Conservation (phyloP, 169 alveolate genomes). For the Babesia caballi region DNA sequence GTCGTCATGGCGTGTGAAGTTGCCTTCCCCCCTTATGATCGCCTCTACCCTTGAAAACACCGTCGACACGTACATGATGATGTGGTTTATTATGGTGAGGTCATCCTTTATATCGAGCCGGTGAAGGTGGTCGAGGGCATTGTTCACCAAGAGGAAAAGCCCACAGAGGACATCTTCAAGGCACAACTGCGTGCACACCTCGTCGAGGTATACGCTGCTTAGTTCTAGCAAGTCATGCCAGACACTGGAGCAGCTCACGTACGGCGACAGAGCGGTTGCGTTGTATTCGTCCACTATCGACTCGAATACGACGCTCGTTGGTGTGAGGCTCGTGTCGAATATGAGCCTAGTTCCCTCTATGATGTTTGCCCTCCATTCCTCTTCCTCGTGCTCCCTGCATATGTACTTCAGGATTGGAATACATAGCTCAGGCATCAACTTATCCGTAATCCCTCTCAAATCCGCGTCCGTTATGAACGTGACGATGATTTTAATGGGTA, state of each 20-base stretch:
- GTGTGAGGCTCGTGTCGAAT: conserved; percentile 58
- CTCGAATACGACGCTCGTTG: conserved; percentile 47
- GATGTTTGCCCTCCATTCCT: conserved; percentile 56
- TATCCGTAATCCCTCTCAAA: conserved; percentile 40
- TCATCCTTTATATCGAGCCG: conserved; percentile 7
- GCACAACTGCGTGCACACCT: conserved; percentile 20
- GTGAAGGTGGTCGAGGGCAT: conserved; percentile 40
- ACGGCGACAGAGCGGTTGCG: neutral
- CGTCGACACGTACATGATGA: conserved; percentile 52
- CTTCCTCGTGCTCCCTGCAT: conserved; percentile 48
- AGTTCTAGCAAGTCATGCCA: conserved; percentile 55
- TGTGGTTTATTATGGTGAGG: conserved; percentile 10
- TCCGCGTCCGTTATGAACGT: conserved; percentile 57
- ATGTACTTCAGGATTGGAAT: conserved; percentile 56
- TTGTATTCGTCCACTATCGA: conserved; percentile 44
- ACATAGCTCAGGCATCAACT: conserved; percentile 62
- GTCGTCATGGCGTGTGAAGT: conserved; percentile 12
- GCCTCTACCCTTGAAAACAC: conserved; percentile 46
- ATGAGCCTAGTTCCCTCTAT: conserved; percentile 44
- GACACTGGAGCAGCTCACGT: conserved; percentile 12
- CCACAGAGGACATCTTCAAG: conserved; percentile 44
- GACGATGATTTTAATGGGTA: conserved; percentile 59
- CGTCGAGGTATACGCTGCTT: conserved; percentile 55
- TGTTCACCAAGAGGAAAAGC: conserved; percentile 49
- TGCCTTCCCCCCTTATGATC: conserved; percentile 41